These are phyloP conservation scores for Panaeolus papilionaceus DNA, from an alignment of 768 basidiomycete genomes.

Conservation along the genomic window DNA sequence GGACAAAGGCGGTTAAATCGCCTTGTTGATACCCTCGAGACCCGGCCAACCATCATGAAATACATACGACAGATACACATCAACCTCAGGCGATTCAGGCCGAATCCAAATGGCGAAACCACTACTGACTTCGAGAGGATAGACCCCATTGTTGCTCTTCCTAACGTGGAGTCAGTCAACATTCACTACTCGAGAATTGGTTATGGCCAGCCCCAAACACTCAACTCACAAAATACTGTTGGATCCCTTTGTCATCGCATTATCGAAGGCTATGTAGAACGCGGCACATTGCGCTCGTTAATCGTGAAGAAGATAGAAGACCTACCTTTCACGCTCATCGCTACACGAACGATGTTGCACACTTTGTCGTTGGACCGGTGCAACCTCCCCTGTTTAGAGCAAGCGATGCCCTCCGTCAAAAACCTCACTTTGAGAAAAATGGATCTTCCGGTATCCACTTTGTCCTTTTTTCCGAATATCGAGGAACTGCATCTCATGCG, in stretches of 20 bases:
- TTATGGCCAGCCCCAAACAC: not conserved
- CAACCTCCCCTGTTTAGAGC: not conserved
- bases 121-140: not conserved
- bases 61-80: not conserved
- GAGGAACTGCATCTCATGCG: not conserved
- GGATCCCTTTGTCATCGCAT: not conserved
- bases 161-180: not conserved
- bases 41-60: not conserved
- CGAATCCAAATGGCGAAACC: not conserved
- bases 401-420: not conserved
- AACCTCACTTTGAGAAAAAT: not conserved
- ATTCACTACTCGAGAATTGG: not conserved
- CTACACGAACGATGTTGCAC: not conserved
- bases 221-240: not conserved
- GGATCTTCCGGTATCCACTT: not conserved
- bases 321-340: not conserved
- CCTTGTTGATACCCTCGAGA: not conserved
- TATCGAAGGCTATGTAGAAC: not conserved
- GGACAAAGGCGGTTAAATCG: not conserved
- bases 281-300: not conserved
- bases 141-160: not conserved
- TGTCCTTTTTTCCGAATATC: not conserved
- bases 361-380: conserved; percentile 2
- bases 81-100: not conserved
- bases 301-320: not conserved